These are phyloP conservation scores for Arthrocladium fulminans DNA, from an alignment of 2,329 filamentous ascomycete genomes.

Conservation along the genomic window DNA sequence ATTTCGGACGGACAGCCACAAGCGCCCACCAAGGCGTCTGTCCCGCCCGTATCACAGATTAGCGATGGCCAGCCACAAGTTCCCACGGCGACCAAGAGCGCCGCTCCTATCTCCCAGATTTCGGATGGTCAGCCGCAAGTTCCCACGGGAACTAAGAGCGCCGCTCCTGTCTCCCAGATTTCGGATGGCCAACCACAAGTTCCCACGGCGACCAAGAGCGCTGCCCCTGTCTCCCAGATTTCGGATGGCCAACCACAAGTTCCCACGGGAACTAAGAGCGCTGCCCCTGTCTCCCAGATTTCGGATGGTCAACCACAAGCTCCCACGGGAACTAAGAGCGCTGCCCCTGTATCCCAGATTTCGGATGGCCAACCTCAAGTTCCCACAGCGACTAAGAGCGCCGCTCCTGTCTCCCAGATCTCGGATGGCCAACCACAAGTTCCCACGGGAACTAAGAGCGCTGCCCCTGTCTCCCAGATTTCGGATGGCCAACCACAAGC, in stretches of 20 bases:
- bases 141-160: conserved; percentile 7
- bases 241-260: conserved; percentile 26
- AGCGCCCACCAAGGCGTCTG: conserved; percentile 28
- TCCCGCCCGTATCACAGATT: conserved; percentile 12
- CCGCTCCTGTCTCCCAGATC: conserved; percentile 26
- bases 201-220: conserved; percentile 20
- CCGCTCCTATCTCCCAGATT: conserved; percentile 6
- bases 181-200: conserved; percentile 26
- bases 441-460: too few relatives aligned
- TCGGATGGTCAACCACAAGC: conserved; percentile 27
- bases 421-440: too few relatives aligned
- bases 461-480: too few relatives aligned
- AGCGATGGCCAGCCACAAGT: conserved; percentile 16
- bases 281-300: conserved; percentile 26
- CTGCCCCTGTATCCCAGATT: conserved; percentile 26
- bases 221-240: conserved; percentile 26
- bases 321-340: conserved; percentile 20
- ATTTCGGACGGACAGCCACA: conserved; percentile 17
- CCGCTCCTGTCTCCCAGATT: conserved; percentile 16
- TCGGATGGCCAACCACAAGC: too few relatives aligned
- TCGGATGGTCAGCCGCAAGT: conserved; percentile 24
- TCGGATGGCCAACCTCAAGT: conserved; percentile 26
- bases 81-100: conserved; percentile 2
- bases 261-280: conserved; percentile 20
- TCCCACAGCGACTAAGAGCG: conserved; percentile 23